Conservation (phyloP, 257 asterid species). For the Primulina tabacum region DNA sequence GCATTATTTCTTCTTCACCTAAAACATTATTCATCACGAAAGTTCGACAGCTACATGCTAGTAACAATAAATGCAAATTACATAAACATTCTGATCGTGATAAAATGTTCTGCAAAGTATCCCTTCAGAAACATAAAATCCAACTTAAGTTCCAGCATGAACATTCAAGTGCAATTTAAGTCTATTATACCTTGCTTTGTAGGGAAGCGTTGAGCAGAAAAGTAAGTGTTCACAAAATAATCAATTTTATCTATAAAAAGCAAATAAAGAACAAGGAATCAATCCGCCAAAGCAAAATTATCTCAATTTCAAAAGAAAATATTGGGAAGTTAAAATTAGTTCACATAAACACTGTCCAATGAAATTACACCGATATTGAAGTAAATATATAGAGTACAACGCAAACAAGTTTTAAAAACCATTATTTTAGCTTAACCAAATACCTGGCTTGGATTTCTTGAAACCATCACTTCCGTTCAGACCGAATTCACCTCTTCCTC, state of each 20-base stretch:
- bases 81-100: neutral
- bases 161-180: too few relatives aligned
- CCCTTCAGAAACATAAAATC: slow-evolving; percentile 3
- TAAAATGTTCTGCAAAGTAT: neutral
- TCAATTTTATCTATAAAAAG: too few relatives aligned
- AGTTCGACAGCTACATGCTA: slow-evolving; percentile 10
- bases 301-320: neutral
- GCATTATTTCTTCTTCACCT: neutral
- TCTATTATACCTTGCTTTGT: too few relatives aligned
- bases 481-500: slow-evolving; percentile 16
- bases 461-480: neutral
- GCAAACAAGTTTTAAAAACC: neutral
- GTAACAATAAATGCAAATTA: slow-evolving; percentile 8
- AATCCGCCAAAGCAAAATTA: too few relatives aligned
- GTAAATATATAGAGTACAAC: neutral
- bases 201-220: too few relatives aligned
- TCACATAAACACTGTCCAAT: neutral
- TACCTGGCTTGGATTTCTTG: neutral
- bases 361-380: neutral
- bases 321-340: neutral
- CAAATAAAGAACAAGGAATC: neutral
- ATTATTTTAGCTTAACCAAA: too few relatives aligned
- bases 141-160: neutral
- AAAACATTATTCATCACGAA: neutral
- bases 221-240: too few relatives aligned